Base-by-base conservation (phyloP, 2,329 filamentous ascomycete species). In the Pyrenophora teres region DNA sequence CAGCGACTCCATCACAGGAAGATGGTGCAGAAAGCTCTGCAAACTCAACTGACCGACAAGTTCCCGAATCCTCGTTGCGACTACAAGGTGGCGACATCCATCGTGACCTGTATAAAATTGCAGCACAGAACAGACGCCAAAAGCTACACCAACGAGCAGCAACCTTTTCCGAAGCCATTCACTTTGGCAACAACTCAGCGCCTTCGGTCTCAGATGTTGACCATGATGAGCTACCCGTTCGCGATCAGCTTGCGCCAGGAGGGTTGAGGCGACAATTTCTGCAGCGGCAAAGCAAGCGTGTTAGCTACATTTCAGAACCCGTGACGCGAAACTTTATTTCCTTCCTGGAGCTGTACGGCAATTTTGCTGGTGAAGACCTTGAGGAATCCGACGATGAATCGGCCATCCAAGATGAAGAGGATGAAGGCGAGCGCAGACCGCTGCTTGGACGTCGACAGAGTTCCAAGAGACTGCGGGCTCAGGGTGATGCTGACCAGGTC, bases 1-100 rank as follows among this genome's bases (percentile, higher is more conserved):
- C 70, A 23, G 62, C 58, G 21, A 57, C 57, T 18, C 57, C 59
- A 55, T 59, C 57, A 46, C 61, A 56, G 37, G 54, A 56, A 56
- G 60, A 62, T 27, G 64, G 64, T 47, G 40, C 55, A 32, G 64
- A 65, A 16, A 67, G 59, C 50, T 63, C 65, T 13, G 60, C 65
- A 13, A 60, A 57, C 33, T 62, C 65, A 9, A 43, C 52, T 18
- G 44, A 53, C 8, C 63, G 66, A 6, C 52, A 59, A 18, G 50
- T 37, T 19, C 71, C 74, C 38, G 83, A 87, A 53, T 90, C 87
- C 1, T 92, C 89, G 0, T 76, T 92, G 46, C 83, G 79, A 52
- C 78, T 92, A 3, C 88, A 88, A 65, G 89, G 89, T 44, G 89
- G 89, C 35, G 89, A 92, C 64, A 87, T 92, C 18, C 88, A 92